Conservation (phyloP, 1,284 basidiomycete species). For the Fistulinella cinereoalba region DNA sequence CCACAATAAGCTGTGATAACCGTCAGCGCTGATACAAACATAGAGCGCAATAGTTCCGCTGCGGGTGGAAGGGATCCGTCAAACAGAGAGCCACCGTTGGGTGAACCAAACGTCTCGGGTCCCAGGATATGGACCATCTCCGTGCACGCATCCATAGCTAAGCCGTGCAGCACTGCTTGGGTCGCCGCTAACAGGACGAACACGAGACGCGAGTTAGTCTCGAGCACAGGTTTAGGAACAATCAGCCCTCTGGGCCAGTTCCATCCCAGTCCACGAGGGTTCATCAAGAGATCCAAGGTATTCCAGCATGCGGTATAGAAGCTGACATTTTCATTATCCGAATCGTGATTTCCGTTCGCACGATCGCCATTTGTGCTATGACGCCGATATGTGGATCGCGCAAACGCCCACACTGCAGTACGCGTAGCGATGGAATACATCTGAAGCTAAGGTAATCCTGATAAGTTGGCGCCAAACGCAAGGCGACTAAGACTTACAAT, state of each 20-base stretch:
- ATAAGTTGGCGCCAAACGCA: not conserved
- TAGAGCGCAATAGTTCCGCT: slow-evolving; percentile 41
- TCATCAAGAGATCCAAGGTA: slow-evolving; percentile 23
- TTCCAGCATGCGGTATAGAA: slow-evolving; percentile 23
- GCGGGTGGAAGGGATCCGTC: slow-evolving; percentile 41
- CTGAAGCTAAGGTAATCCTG: slow-evolving; percentile 10
- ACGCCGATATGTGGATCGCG: slow-evolving; percentile 13
- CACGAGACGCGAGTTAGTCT: slow-evolving; percentile 7
- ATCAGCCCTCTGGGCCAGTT: slow-evolving; percentile 25
- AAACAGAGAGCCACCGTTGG: slow-evolving; percentile 44
- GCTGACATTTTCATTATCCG: not conserved
- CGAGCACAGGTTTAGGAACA: slow-evolving; percentile 7
- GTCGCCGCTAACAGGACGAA: slow-evolving; percentile 12
- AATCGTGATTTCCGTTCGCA: not conserved
- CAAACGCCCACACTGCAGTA: slow-evolving; percentile 16
- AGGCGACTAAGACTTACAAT: slow-evolving; percentile 14
- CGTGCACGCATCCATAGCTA: slow-evolving; percentile 18
- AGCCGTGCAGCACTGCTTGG: not conserved
- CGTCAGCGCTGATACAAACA: slow-evolving; percentile 38
- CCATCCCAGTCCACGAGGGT: slow-evolving; percentile 26
- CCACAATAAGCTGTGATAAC: slow-evolving; percentile 45
- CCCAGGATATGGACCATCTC: slow-evolving; percentile 13
- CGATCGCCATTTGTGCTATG: not conserved
- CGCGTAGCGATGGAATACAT: slow-evolving; percentile 19
- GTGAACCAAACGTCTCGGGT: slow-evolving; percentile 18